phyloP scores from a whole-genome alignment of 2,329 filamentous ascomycete genomes.

The Colletotrichum acutatum region DNA sequence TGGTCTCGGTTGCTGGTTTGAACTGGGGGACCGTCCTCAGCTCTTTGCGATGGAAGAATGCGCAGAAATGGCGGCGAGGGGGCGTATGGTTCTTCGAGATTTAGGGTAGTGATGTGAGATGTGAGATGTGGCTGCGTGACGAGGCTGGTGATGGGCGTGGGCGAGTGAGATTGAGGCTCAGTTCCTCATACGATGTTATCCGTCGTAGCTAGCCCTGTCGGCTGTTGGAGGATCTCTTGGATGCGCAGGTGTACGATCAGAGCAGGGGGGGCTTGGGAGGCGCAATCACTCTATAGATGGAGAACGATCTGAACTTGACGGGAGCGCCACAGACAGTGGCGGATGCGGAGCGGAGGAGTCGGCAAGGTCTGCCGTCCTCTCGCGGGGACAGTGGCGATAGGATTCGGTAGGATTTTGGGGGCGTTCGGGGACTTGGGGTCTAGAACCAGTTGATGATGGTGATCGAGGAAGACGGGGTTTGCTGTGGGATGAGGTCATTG shows the following conservation, averaged over 20 bases:
- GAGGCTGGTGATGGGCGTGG: slow-evolving; percentile 12
- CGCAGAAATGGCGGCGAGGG: not conserved
- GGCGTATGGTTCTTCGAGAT: not conserved
- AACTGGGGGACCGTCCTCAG: not conserved
- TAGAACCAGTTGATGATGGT: not conserved
- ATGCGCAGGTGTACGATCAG: not conserved
- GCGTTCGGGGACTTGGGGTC: not conserved
- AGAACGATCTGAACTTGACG: not conserved
- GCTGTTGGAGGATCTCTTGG: not conserved
- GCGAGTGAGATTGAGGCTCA: slow-evolving; percentile 25
- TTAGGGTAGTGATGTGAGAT: slow-evolving; percentile 28
- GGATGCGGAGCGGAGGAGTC: not conserved
- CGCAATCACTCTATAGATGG: not conserved
- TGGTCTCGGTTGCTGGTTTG: not conserved
- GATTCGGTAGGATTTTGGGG: slow-evolving; percentile 15
- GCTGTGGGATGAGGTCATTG: not conserved
- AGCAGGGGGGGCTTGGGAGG: not conserved
- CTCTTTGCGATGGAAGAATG: not conserved
- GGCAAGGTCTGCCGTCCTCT: slow-evolving; percentile 7
- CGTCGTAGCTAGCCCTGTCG: not conserved
- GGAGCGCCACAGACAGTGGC: not conserved
- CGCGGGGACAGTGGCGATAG: slow-evolving; percentile 9
- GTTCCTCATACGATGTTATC: not conserved
- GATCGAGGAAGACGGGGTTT: not conserved
- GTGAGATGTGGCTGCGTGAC: slow-evolving; percentile 27